Percentiles rank a stretch among this genome's conserved stretches.
Evolutionary conservation across 805 yeast species (phyloP).

Genomic region (Kodamaea jinghongensis): DNA sequence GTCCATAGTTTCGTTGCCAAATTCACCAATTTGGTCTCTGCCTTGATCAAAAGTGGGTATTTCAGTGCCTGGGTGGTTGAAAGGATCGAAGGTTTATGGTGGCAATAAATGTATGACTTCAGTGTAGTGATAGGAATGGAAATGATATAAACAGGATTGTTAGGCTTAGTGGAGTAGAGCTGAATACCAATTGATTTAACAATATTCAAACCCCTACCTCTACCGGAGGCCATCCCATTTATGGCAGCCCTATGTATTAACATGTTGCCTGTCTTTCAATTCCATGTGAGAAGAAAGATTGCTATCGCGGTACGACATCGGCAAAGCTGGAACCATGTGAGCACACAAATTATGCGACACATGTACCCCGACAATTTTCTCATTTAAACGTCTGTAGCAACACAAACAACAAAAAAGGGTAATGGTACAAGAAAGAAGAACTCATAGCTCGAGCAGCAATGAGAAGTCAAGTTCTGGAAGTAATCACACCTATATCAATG

Average conservation of each 20-base stretch:
- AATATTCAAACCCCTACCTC: no score
- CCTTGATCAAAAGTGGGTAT: conserved; percentile 32
- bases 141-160: conserved; percentile 55
- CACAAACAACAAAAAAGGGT: background rate
- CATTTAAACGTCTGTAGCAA: background rate
- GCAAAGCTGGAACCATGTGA: no score
- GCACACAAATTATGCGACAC: no score
- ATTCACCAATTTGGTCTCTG: conserved; percentile 46
- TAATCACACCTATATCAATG: conserved; percentile 3
- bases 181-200: no score
- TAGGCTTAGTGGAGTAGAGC: no score
- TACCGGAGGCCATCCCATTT: no score
- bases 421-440: conserved; percentile 1
- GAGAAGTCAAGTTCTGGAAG: conserved; percentile 6
- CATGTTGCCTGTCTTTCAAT: no score
- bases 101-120: conserved; percentile 66
- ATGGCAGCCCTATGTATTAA: no score
- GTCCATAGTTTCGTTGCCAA: conserved; percentile 63
- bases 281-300: no score
- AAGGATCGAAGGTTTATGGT: conserved; percentile 42
- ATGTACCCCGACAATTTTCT: no score
- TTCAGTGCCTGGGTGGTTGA: conserved; percentile 22
- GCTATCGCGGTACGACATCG: no score
- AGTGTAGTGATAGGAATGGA: conserved; percentile 69
- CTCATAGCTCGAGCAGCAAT: conserved; percentile 6